Evolutionary conservation across 2,329 filamentous ascomycete species (phyloP).

Genomic region (Colletotrichum ledebouriae): DNA sequence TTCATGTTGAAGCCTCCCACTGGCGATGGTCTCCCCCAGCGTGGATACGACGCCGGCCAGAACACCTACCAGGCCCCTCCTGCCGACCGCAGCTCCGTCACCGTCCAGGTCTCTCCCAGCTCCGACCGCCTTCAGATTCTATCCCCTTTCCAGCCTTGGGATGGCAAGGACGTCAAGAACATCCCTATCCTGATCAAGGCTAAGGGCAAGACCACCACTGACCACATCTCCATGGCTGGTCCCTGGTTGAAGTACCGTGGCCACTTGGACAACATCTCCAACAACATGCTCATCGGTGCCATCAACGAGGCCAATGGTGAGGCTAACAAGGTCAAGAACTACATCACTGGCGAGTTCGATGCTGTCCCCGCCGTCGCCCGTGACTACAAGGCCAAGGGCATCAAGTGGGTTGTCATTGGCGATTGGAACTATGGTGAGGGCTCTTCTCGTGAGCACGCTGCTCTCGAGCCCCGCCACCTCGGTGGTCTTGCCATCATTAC

Average conservation of each 20-base stretch:
- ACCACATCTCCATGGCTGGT: constrained; percentile 97
- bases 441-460: constrained; percentile 96
- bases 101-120: constrained; percentile 85
- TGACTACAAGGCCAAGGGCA: constrained; percentile 97
- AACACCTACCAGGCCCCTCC: constrained; percentile 98
- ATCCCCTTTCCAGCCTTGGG: constrained; percentile 86
- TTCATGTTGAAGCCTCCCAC: constrained; percentile 87
- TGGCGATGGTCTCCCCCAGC: constrained; percentile 82
- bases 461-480: constrained; percentile 96
- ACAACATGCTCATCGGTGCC: constrained; percentile 99
- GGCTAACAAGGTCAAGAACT: constrained; percentile 98
- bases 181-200: constrained; percentile 97
- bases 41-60: constrained; percentile 90
- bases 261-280: constrained; percentile 99
- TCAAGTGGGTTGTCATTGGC: constrained; percentile 97
- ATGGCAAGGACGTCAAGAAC: constrained; percentile 88
- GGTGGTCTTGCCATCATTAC: constrained; percentile 97
- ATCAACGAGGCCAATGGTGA: constrained; percentile 96
- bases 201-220: constrained; percentile 95
- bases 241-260: constrained; percentile 99
- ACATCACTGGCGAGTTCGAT: constrained; percentile 84
- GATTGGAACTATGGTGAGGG: constrained; percentile 99
- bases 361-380: constrained; percentile 94
- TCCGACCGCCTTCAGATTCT: constrained; percentile 97
- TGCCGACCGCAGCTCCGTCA: constrained; percentile 77